These are phyloP conservation scores for Boletus bicolor DNA, from an alignment of 768 basidiomycete genomes.

Conservation along the genomic window DNA sequence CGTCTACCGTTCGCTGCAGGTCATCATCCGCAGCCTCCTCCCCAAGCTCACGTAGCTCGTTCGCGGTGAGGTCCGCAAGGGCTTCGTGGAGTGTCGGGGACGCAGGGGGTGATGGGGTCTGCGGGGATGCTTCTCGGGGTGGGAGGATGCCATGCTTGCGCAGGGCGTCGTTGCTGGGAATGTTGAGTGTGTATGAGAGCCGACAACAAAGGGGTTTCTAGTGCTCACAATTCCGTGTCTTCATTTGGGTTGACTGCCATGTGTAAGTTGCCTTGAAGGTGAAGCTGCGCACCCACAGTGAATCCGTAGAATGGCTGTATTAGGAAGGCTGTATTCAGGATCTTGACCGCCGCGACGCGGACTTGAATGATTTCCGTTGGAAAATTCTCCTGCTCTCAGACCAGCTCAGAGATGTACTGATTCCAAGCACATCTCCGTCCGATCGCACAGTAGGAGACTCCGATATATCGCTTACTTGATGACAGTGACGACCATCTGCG, in stretches of 20 bases:
- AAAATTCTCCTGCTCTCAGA: slow-evolving; percentile 6
- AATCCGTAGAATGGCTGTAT: slow-evolving; percentile 9
- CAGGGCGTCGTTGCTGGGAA: slow-evolving; percentile 84
- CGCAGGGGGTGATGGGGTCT: slow-evolving; percentile 77
- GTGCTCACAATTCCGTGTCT: slow-evolving; percentile 92
- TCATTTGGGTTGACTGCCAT: slow-evolving; percentile 80
- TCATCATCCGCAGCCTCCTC: slow-evolving; percentile 79
- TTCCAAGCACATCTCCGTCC: slow-evolving; percentile 3
- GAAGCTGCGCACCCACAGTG: slow-evolving; percentile 5
- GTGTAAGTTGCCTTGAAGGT: not conserved
- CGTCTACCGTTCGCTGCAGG: slow-evolving; percentile 66
- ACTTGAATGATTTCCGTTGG: slow-evolving; percentile 21
- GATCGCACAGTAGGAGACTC: slow-evolving; percentile 11
- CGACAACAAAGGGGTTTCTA: not conserved
- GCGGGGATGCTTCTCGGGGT: slow-evolving; percentile 62
- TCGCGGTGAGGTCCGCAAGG: slow-evolving; percentile 58
- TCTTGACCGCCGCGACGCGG: slow-evolving; percentile 18
- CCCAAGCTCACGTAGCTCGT: slow-evolving; percentile 63
- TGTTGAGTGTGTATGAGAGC: not conserved
- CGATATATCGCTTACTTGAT: slow-evolving; percentile 21
- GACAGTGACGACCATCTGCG: slow-evolving; percentile 21
- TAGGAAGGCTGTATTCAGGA: slow-evolving; percentile 32
- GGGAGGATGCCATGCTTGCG: slow-evolving; percentile 91
- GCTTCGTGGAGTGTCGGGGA: slow-evolving; percentile 69
- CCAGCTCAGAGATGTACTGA: slow-evolving; percentile 25